These are phyloP conservation scores for Rubus idaeus DNA, from an alignment of 306 rosid species.

Conservation along the genomic window DNA sequence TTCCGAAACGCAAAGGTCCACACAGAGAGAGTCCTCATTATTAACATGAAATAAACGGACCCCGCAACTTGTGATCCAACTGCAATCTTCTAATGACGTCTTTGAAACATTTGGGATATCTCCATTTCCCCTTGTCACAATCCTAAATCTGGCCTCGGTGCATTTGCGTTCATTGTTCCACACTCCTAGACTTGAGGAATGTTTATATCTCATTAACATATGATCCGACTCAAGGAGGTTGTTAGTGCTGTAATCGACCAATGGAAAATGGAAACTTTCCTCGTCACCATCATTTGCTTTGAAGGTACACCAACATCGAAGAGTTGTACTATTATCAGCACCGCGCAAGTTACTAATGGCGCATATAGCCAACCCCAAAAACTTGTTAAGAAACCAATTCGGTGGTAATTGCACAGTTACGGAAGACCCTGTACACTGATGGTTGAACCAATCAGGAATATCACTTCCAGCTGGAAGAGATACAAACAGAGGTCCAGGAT, in stretches of 20 bases:
- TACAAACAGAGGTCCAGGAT: no score
- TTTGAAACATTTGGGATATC: no score
- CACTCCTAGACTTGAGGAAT: not conserved
- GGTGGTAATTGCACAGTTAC: not conserved
- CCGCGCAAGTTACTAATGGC: not conserved
- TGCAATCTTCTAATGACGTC: no score
- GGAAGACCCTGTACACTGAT: not conserved
- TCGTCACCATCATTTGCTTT: not conserved
- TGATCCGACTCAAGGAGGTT: not conserved
- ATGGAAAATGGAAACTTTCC: not conserved
- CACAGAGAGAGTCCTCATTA: not conserved
- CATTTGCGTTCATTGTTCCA: not conserved
- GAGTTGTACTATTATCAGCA: accelerated
- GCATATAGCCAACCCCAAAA: not conserved
- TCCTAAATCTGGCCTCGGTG: not conserved
- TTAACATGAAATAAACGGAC: no score
- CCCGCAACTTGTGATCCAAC: no score
- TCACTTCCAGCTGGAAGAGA: not conserved
- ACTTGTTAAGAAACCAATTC: not conserved
- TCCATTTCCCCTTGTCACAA: not conserved
- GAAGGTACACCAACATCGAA: not conserved
- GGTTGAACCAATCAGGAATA: not conserved
- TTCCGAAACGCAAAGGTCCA: not conserved
- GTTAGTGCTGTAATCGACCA: not conserved
- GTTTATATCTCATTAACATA: not conserved